Evolutionary conservation across 129 eudicot species (phyloP), one percentile per base, ranked within the genome.

Genomic region (Flaveria linearis): DNA sequence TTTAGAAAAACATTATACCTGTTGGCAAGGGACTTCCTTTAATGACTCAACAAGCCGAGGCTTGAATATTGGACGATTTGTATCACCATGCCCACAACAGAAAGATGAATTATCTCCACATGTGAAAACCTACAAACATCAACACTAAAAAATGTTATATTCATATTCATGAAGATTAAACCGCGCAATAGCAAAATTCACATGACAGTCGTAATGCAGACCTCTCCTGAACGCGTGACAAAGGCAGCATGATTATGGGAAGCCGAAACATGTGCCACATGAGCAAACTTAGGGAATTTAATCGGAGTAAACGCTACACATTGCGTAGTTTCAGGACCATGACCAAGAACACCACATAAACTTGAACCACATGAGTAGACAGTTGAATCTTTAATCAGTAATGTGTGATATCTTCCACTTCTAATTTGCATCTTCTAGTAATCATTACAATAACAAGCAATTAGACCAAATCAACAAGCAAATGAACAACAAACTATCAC

Each of bases 331-430:
- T 94, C 98, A 3, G 97, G 89, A 28, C 97, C 98, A 83, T 91
- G 98, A 77, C 98, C 98, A 87, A 94, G 98, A 82, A 94, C 97
- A 69, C 98, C 98, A 78, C 93, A 91, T 76, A 94, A 78, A 83
- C 97, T 87, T 33, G 98, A 91, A 77, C 98, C 98, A 73, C 97
- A 94, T 16, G 98, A 94, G 82, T 91, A 94, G 22, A 81, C 90
- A 11, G 72, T 80, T 25, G 91, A 89, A 82, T 89, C 90, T 33
- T 86, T 87, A 74, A 91, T 82, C 76, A 94, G 78, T 81, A 94
- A 78, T 20, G 98, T 94, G 81, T 94, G 98, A 86, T 94, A 89
- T 71, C 90, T 94, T 69, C 98, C 98, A 9, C 91, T 83, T 80
- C 87, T 91, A 73, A 94, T 94, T 81, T 94, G 97, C 98, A 91